A percentile compares a stretch with the other conserved stretches of the same genome.
phyloP scores from a whole-genome alignment of 192 early-diverging fungal species.

The Borealophlyctis nickersoniae region DNA sequence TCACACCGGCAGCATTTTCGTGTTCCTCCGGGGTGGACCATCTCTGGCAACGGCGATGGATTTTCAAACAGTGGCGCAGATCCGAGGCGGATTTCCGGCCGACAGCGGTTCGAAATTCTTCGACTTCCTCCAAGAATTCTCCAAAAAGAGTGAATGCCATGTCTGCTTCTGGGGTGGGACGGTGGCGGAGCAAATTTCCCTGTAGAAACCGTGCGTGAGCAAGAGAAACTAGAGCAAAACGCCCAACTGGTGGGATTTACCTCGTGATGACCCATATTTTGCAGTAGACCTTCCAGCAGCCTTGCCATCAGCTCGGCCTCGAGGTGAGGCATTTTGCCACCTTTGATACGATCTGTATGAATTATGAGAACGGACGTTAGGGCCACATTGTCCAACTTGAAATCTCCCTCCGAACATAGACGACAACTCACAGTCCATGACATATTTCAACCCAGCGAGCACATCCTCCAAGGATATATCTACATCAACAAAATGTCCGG shows the following conservation, averaged over 20 bases:
- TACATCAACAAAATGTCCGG: too few relatives aligned
- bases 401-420: too few relatives aligned
- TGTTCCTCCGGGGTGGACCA: slow-evolving; percentile 66
- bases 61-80: slow-evolving; percentile 70
- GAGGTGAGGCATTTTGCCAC: slow-evolving; percentile 77
- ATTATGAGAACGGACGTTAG: not conserved
- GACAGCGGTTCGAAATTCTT: slow-evolving; percentile 84
- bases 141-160: slow-evolving; percentile 90
- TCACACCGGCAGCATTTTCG: slow-evolving; percentile 71
- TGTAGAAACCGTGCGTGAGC: not conserved
- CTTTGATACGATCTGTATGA: slow-evolving; percentile 65
- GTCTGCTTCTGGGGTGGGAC: slow-evolving; percentile 72
- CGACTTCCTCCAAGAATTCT: slow-evolving; percentile 91
- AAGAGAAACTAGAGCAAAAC: not conserved
- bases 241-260: not conserved
- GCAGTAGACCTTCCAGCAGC: slow-evolving; percentile 78
- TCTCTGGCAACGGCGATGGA: slow-evolving; percentile 73
- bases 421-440: slow-evolving; percentile 75
- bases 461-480: slow-evolving; percentile 77
- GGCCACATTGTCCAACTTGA: not conserved
- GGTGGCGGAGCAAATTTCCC: slow-evolving; percentile 60
- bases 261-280: slow-evolving; percentile 66
- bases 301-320: slow-evolving; percentile 81
- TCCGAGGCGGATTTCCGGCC: slow-evolving; percentile 74
- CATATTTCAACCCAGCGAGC: slow-evolving; percentile 85